A percentile compares a stretch with the other conserved stretches of the same genome.
These are phyloP conservation scores for Leptosphaerulina australis DNA, from an alignment of 2,329 filamentous ascomycete species.

Conservation along the genomic window DNA sequence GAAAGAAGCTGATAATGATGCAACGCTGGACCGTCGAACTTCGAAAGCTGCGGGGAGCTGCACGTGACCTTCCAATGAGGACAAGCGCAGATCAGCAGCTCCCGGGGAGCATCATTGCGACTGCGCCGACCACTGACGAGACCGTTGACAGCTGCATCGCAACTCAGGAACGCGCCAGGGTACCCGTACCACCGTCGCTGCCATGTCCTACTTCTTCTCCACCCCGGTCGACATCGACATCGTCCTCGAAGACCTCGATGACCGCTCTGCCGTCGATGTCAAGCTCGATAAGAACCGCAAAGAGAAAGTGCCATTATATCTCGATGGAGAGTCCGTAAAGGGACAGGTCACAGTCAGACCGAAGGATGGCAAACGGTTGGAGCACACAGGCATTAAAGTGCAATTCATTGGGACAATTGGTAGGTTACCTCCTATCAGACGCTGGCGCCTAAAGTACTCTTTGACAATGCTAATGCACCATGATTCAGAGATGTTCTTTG, in stretches of 20 bases:
- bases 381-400: conserved; percentile 99
- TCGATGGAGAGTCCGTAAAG: conserved; percentile 98
- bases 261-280: conserved; percentile 93
- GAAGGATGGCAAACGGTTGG: conserved; percentile 96
- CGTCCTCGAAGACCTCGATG: conserved; percentile 92
- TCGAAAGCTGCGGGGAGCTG: conserved; percentile 14
- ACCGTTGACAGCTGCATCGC: conserved; percentile 24
- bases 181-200: conserved; percentile 12
- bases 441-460: conserved; percentile 5
- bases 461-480: conserved; percentile 18
- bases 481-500: conserved; percentile 94
- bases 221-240: conserved; percentile 99
- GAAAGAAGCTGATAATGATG: conserved; percentile 15
- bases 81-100: conserved; percentile 23
- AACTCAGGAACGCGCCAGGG: conserved; percentile 20
- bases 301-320: conserved; percentile 95
- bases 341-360: conserved; percentile 92
- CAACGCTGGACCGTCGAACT: conserved; percentile 4
- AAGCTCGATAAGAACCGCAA: conserved; percentile 98
- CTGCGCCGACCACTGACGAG: conserved; percentile 20
- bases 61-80: conserved; percentile 20
- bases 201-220: conserved; percentile 92
- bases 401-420: conserved; percentile 99
- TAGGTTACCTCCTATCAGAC: conserved; percentile 48
- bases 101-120: conserved; percentile 21